These are phyloP conservation scores for Saccharum hybrid DNA, from an alignment of 202 grass and related monocot species.

Conservation along the genomic window DNA sequence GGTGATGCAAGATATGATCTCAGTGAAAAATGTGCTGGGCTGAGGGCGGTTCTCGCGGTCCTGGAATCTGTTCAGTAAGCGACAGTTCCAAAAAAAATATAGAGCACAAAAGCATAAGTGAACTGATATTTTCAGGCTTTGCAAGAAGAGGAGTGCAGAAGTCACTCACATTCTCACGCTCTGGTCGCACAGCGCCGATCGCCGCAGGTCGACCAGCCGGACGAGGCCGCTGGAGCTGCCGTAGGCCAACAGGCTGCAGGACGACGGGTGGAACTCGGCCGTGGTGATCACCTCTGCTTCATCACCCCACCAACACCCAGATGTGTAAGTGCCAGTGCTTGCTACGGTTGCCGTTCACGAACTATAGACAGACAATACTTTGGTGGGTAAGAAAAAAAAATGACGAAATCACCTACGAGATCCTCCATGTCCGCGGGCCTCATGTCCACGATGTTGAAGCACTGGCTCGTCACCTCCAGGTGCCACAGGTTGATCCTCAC, in stretches of 20 bases:
- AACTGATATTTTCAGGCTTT: neutral
- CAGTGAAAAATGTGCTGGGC: slow-evolving; percentile 36
- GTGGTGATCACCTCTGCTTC: slow-evolving; percentile 60
- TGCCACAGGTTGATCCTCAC: slow-evolving; percentile 69
- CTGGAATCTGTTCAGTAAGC: slow-evolving; percentile 6
- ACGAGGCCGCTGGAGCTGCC: slow-evolving; percentile 61
- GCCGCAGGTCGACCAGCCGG: slow-evolving; percentile 58
- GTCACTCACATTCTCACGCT: slow-evolving; percentile 48
- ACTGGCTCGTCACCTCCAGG: slow-evolving; percentile 53
- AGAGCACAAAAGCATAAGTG: neutral
- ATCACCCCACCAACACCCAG: neutral
- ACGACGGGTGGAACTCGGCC: slow-evolving; percentile 59
- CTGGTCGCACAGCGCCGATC: slow-evolving; percentile 56
- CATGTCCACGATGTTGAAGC: slow-evolving; percentile 60
- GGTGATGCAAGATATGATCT: slow-evolving; percentile 44
- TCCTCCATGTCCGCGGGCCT: slow-evolving; percentile 60
- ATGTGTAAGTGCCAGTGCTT: too few relatives aligned
- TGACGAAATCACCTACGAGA: slow-evolving; percentile 65
- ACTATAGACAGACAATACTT: neutral
- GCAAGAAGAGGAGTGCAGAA: neutral
- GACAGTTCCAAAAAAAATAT: neutral
- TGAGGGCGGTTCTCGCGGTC: slow-evolving; percentile 2
- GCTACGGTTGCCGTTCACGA: neutral
- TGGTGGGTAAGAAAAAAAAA: neutral
- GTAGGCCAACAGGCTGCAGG: slow-evolving; percentile 53